Evolutionary conservation across 2,329 filamentous ascomycete genomes (phyloP), one percentile per base, ranked within the genome.

Genomic region (Paraphoma sp.): DNA sequence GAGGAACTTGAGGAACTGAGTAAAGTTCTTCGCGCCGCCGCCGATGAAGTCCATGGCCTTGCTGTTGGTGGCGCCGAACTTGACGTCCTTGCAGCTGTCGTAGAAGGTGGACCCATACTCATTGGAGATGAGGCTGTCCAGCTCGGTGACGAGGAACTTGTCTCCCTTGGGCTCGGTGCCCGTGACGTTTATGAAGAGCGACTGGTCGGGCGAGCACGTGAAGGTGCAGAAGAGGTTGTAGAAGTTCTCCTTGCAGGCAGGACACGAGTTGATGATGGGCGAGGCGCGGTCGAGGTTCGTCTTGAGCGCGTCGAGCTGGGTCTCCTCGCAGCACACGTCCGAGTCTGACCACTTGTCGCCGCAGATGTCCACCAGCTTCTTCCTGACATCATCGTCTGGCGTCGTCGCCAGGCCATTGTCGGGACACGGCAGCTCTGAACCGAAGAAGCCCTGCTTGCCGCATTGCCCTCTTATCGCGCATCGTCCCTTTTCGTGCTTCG

Each of bases 201-300:
- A 97, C 76, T 99, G 95, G 71, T 99, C 90, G 6, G 96, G 94
- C 4, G 95, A 99, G 81, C 96, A 99, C 2, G 93, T 98, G 73
- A 99, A 98, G 4, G 93, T 96, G 80, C 95, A 99, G 78, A 99
- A 99, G 44, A 96, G 83, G 80, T 99, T 96, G 83, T 92, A 98
- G 82, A 99, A 99, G 82, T 99, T 99, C 69, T 93, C 90, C 78
- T 95, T 96, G 85, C 95, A 99, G 31, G 96, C 95, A 1, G 95
- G 95, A 75, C 95, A 99, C 9, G 93, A 92, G 28, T 93, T 89
- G 74, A 99, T 93, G 72, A 99, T 90, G 56, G 89, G 88, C 67
- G 93, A 92, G 1, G 93, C 94, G 18, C 92, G 92, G 65, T 91
- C 89, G 55, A 99, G 84, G 71, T 97, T 96, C 59, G 86, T 89